A percentile compares a stretch with the other conserved stretches of the same genome.
These are phyloP conservation scores for Candida pseudoglaebosa DNA, from an alignment of 805 yeast genomes.

Conservation along the genomic window DNA sequence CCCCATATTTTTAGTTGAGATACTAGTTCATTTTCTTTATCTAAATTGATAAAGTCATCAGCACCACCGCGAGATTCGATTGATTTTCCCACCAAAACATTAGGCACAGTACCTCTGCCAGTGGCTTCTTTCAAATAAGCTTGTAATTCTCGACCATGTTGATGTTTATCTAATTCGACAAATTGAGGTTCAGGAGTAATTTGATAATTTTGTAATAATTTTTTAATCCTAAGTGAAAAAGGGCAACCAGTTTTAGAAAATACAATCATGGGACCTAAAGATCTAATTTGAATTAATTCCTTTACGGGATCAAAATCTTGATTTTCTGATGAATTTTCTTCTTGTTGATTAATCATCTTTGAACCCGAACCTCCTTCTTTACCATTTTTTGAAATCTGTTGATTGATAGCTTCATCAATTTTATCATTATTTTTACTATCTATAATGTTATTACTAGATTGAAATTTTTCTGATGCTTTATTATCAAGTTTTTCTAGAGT, in stretches of 20 bases:
- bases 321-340: slow-evolving; percentile 8
- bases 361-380: slow-evolving; percentile 4
- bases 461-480: neutral
- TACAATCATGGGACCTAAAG: slow-evolving; percentile 61
- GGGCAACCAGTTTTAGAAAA: slow-evolving; percentile 66
- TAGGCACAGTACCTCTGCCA: slow-evolving; percentile 88
- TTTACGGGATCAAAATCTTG: slow-evolving; percentile 31
- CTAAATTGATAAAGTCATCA: slow-evolving; percentile 70
- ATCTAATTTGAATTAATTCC: slow-evolving; percentile 51
- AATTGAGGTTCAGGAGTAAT: slow-evolving; percentile 69
- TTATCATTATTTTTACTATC: slow-evolving; percentile 32
- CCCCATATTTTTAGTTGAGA: slow-evolving; percentile 61
- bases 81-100: slow-evolving; percentile 67
- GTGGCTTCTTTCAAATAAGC: slow-evolving; percentile 61
- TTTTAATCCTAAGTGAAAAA: slow-evolving; percentile 67
- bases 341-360: slow-evolving; percentile 6
- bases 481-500: neutral
- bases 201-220: slow-evolving; percentile 60
- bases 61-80: slow-evolving; percentile 74
- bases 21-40: slow-evolving; percentile 52
- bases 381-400: slow-evolving; percentile 26
- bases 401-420: slow-evolving; percentile 37
- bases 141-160: slow-evolving; percentile 73
- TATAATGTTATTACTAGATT: slow-evolving; percentile 20
- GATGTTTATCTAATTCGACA: slow-evolving; percentile 80